Evolutionary conservation across 345 rosid genomes (phyloP).

Genomic region (Sonneratia caseolaris): DNA sequence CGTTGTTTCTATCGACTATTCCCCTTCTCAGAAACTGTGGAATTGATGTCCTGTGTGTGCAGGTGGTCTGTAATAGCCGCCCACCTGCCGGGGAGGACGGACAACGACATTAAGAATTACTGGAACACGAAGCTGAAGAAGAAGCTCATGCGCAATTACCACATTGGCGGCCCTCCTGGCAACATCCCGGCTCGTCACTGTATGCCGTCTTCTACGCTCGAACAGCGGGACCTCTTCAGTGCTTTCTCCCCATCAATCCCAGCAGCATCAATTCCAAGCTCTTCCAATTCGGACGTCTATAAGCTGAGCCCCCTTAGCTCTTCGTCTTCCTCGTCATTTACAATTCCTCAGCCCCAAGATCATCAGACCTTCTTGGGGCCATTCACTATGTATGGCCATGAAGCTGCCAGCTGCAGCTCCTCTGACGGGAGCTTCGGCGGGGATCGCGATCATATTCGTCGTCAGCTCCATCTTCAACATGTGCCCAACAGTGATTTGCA

Average conservation of each 20-base stretch:
- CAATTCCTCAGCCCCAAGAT: conserved; percentile 18
- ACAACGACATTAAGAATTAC: conserved; percentile 82
- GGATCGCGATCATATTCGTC: conserved; percentile 3
- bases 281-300: conserved; percentile 17
- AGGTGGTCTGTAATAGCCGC: conserved; percentile 89
- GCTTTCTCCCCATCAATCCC: conserved; percentile 6
- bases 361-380: conserved; percentile 14
- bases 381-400: conserved; percentile 11
- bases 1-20: too few species aligned
- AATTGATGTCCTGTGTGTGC: conserved; percentile 9
- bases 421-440: conserved; percentile 52
- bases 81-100: conserved; percentile 84
- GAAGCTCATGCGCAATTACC: conserved; percentile 40
- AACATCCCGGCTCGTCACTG: not conserved
- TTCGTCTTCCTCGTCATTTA: not conserved
- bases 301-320: conserved; percentile 12
- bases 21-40: not conserved
- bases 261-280: not conserved
- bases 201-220: conserved; percentile 5
- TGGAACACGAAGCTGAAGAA: conserved; percentile 95
- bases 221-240: conserved; percentile 20
- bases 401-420: conserved; percentile 42
- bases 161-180: conserved; percentile 10
- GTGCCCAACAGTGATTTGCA: not conserved
- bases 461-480: not conserved